A percentile compares a stretch with the other conserved stretches of the same genome.
Evolutionary conservation across 768 basidiomycete genomes (phyloP).

Genomic region (Suillus tomentosus): DNA sequence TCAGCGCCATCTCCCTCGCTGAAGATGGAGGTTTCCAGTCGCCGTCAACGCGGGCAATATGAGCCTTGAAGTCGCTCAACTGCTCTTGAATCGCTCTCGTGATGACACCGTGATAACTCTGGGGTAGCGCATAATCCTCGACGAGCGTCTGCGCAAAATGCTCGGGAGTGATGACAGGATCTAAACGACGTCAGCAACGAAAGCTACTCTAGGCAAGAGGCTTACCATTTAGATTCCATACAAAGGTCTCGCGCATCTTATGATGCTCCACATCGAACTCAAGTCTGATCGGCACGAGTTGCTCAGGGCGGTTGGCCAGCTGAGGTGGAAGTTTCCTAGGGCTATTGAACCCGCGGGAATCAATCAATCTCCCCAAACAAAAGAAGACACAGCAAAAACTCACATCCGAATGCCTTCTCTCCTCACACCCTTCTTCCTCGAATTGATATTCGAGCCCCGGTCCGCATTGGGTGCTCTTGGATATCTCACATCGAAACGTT

Average conservation of each 20-base stretch:
- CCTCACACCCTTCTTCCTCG: slow-evolving; percentile 53
- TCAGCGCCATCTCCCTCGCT: slow-evolving; percentile 23
- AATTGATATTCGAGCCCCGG: slow-evolving; percentile 26
- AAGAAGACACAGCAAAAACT: slow-evolving; percentile 37
- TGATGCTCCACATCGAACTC: slow-evolving; percentile 96
- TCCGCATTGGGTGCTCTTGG: slow-evolving; percentile 46
- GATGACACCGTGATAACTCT: slow-evolving; percentile 66
- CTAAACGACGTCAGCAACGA: slow-evolving; percentile 40
- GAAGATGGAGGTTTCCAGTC: slow-evolving; percentile 32
- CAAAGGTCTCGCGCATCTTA: slow-evolving; percentile 93
- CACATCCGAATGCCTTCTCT: slow-evolving; percentile 78
- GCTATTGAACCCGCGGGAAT: slow-evolving; percentile 36
- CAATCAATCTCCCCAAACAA: slow-evolving; percentile 5
- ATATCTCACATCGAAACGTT: slow-evolving; percentile 57
- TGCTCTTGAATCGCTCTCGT: slow-evolving; percentile 87
- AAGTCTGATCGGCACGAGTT: slow-evolving; percentile 91
- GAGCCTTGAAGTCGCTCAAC: slow-evolving; percentile 75
- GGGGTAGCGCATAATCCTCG: slow-evolving; percentile 83
- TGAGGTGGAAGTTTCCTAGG: slow-evolving; percentile 60
- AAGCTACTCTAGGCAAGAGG: slow-evolving; percentile 13
- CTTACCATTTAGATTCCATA: slow-evolving; percentile 96
- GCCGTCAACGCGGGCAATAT: slow-evolving; percentile 57
- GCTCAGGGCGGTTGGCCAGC: slow-evolving; percentile 67
- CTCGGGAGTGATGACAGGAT: slow-evolving; percentile 88
- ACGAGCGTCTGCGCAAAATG: slow-evolving; percentile 87